A percentile compares a stretch with the other conserved stretches of the same genome.
phyloP scores from a whole-genome alignment of 345 rosid genomes.

The Gossypium thurberi region DNA sequence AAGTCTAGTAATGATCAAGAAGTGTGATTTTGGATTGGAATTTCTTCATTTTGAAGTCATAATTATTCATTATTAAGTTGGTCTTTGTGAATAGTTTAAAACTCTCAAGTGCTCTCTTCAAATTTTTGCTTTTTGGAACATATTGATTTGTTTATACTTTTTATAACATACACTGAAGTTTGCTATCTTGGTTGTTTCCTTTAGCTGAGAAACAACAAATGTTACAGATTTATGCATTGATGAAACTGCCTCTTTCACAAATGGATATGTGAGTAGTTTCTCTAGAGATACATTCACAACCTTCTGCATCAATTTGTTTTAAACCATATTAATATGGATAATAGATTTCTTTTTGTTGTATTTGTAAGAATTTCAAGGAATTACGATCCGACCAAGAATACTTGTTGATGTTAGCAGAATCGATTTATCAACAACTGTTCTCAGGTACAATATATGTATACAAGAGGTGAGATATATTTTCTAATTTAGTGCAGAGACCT shows the following conservation, averaged over 20 bases:
- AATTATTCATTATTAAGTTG: background rate
- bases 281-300: background rate
- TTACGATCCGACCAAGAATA: no score
- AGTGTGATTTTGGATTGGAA: background rate
- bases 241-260: background rate
- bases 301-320: background rate
- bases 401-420: no score
- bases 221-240: no score
- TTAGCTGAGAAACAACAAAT: no score
- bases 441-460: constrained; percentile 17
- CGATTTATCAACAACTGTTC: no score
- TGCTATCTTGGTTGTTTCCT: background rate
- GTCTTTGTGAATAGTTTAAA: background rate
- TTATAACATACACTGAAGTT: background rate
- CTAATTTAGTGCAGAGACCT: constrained; percentile 61
- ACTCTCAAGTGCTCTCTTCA: background rate
- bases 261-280: background rate
- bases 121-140: no score
- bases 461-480: constrained; percentile 53
- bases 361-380: no score
- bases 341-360: no score
- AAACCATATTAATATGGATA: background rate
- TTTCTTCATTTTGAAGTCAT: background rate
- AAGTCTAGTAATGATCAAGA: background rate
- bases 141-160: no score